Evolutionary conservation across 2,329 filamentous ascomycete species (phyloP).

Genomic region (Raffaelea deltoideospora): DNA sequence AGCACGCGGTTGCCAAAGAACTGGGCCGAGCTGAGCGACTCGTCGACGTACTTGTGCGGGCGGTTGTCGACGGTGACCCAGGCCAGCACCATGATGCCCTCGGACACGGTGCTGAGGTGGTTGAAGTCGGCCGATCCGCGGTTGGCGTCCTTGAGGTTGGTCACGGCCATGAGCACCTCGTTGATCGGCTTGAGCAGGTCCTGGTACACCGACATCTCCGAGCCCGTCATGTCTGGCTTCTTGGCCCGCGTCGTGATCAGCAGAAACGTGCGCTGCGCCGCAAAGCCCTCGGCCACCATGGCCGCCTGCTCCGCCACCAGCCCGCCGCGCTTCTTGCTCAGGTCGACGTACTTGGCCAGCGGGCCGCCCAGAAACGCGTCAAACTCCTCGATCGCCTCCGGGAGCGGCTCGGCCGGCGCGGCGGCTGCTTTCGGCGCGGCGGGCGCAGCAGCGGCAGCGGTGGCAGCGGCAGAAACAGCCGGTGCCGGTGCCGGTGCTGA

Average conservation of each 20-base stretch:
- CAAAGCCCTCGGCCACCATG: conserved; percentile 50
- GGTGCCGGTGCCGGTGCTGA: conserved; percentile 22
- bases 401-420: conserved; percentile 39
- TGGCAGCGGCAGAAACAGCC: conserved; percentile 24
- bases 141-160: conserved; percentile 69
- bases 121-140: conserved; percentile 60
- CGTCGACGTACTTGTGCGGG: conserved; percentile 73
- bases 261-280: conserved; percentile 75
- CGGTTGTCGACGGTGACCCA: conserved; percentile 81
- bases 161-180: conserved; percentile 62
- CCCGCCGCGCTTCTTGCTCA: conserved; percentile 65
- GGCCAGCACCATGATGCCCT: conserved; percentile 76
- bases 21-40: conserved; percentile 69
- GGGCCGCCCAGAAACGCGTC: conserved; percentile 61
- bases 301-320: conserved; percentile 61
- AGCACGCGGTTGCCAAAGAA: conserved; percentile 92
- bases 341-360: conserved; percentile 61
- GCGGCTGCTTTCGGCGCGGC: conserved; percentile 27
- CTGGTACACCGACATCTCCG: conserved; percentile 50
- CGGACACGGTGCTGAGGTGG: conserved; percentile 74
- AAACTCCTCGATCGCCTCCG: conserved; percentile 74
- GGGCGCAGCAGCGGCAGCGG: conserved; percentile 18
- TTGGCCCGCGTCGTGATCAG: conserved; percentile 80
- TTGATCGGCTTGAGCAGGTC: conserved; percentile 79
- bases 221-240: conserved; percentile 59